These are phyloP conservation scores for Elasticomyces elasticus DNA, from an alignment of 495 filamentous ascomycete species.

Conservation along the genomic window DNA sequence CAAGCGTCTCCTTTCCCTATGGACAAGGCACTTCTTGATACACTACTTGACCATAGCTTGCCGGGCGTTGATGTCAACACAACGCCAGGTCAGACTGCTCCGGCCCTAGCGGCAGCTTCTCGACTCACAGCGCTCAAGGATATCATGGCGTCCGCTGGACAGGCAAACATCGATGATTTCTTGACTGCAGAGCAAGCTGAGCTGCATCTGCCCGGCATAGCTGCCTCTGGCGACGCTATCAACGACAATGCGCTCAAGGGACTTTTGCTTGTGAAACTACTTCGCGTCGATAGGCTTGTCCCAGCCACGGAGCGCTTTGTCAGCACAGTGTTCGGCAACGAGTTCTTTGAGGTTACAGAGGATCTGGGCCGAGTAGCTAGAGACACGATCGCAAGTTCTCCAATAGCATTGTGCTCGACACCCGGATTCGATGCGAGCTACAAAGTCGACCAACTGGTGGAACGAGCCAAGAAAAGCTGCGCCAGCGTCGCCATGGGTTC, in stretches of 20 bases:
- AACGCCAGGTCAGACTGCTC: constrained; percentile 40
- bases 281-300: constrained; percentile 90
- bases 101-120: constrained; percentile 53
- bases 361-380: constrained; percentile 77
- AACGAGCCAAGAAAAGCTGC: constrained; percentile 68
- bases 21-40: constrained; percentile 79
- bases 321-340: constrained; percentile 76
- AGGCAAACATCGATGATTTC: constrained; percentile 67
- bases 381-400: constrained; percentile 73
- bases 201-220: constrained; percentile 56
- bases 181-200: constrained; percentile 79
- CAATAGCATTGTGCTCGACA: constrained; percentile 83
- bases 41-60: constrained; percentile 68
- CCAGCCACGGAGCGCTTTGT: constrained; percentile 85
- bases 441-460: constrained; percentile 92
- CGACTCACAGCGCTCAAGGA: constrained; percentile 67
- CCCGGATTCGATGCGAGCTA: constrained; percentile 97
- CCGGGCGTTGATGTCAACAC: constrained; percentile 72
- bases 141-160: constrained; percentile 49
- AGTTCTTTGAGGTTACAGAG: constrained; percentile 66
- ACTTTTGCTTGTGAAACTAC: constrained; percentile 81
- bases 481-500: constrained; percentile 99
- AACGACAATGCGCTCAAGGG: constrained; percentile 73
- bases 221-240: constrained; percentile 56
- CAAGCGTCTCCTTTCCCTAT: constrained; percentile 89